phyloP scores from a whole-genome alignment of 352 stramenopile genomes.

The Plasmopara viticola region DNA sequence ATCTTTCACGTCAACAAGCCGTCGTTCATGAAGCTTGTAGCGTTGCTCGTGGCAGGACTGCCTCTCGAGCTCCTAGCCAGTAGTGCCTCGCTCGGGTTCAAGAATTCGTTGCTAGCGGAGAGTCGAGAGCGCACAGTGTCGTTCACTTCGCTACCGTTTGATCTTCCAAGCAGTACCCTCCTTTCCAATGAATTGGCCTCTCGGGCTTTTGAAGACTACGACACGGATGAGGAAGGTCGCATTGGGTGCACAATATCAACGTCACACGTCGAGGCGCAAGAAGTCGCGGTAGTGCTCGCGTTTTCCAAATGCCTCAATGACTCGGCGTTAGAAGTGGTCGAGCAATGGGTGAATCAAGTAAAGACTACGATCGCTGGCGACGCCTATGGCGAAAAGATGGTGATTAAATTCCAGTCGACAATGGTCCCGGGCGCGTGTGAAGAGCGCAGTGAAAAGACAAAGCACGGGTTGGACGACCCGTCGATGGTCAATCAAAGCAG shows the following conservation, averaged over 20 bases:
- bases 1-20: slow-evolving; percentile 6
- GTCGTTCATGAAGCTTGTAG: slow-evolving; percentile 19
- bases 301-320: slow-evolving; percentile 60
- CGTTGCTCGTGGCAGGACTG: slow-evolving; percentile 10
- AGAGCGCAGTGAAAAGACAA: slow-evolving; percentile 23
- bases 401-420: slow-evolving; percentile 31
- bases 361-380: slow-evolving; percentile 9
- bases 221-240: slow-evolving; percentile 5
- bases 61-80: slow-evolving; percentile 9
- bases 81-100: slow-evolving; percentile 16
- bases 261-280: slow-evolving; percentile 6
- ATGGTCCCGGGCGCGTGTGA: slow-evolving; percentile 40
- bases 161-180: slow-evolving; percentile 15
- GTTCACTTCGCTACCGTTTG: slow-evolving; percentile 14
- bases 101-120: slow-evolving; percentile 16
- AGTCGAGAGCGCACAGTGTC: slow-evolving; percentile 15
- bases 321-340: slow-evolving; percentile 28
- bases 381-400: neutral
- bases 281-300: slow-evolving; percentile 40
- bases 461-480: slow-evolving; percentile 11
- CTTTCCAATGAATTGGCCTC: slow-evolving; percentile 12
- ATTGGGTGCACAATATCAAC: slow-evolving; percentile 17
- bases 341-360: slow-evolving; percentile 42
- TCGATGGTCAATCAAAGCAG: slow-evolving; percentile 12
- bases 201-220: slow-evolving; percentile 6